phyloP scores from a whole-genome alignment of 2,329 filamentous ascomycete species.

The Fusarium caatingaense region DNA sequence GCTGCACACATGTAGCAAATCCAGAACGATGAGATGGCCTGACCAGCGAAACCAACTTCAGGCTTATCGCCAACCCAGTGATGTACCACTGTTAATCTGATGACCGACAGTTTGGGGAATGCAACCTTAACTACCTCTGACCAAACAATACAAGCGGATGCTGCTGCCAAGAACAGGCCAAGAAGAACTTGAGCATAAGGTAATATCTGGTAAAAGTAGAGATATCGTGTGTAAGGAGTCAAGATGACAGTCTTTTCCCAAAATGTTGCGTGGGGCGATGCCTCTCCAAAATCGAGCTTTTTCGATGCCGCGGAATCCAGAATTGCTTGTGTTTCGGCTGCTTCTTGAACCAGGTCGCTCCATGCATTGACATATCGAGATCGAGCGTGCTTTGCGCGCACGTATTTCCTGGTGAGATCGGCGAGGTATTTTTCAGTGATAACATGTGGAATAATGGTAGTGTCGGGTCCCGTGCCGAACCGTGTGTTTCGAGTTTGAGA shows the following conservation, averaged over 20 bases:
- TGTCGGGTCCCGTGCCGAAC: conserved; percentile 57
- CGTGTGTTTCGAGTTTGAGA: conserved; percentile 58
- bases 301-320: conserved; percentile 85
- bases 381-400: conserved; percentile 84
- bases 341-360: conserved; percentile 80
- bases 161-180: conserved; percentile 76
- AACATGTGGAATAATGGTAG: conserved; percentile 74
- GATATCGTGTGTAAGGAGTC: conserved; percentile 84
- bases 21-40: conserved; percentile 87
- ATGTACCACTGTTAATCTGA: conserved; percentile 75
- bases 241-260: conserved; percentile 70
- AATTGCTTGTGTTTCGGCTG: conserved; percentile 80
- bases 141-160: conserved; percentile 89
- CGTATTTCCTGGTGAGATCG: conserved; percentile 84
- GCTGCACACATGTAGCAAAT: conserved; percentile 96
- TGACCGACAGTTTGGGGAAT: conserved; percentile 78
- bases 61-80: conserved; percentile 77
- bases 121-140: conserved; percentile 91
- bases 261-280: conserved; percentile 65
- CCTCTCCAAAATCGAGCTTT: conserved; percentile 78
- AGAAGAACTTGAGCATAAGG: conserved; percentile 74
- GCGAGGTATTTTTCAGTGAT: conserved; percentile 95
- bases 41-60: conserved; percentile 86
- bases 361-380: conserved; percentile 88
- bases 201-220: conserved; percentile 78